Conservation (phyloP, 306 rosid genomes). For the Adenanthera pavonina region DNA sequence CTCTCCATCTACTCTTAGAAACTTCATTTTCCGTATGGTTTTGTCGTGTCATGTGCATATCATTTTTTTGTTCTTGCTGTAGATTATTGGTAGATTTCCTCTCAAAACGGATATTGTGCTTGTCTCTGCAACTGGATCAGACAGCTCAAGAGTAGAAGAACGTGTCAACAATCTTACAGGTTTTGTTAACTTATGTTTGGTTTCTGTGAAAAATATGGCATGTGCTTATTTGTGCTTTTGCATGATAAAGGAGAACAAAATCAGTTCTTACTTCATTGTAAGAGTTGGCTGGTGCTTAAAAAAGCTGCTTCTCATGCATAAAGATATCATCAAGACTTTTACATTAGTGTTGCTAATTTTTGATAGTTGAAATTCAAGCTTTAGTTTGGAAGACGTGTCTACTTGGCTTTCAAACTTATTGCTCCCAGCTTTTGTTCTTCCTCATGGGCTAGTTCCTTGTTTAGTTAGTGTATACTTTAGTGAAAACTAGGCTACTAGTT, state of each 20-base stretch:
- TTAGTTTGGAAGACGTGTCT: slow-evolving; percentile 37
- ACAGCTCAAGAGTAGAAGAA: slow-evolving; percentile 61
- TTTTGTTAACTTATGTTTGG: slow-evolving; percentile 35
- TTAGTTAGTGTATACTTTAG: slow-evolving; percentile 18
- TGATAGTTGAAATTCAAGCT: slow-evolving; percentile 30
- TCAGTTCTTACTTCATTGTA: slow-evolving; percentile 23
- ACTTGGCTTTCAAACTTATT: slow-evolving; percentile 30
- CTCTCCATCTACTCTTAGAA: slow-evolving; percentile 28
- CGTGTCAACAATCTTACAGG: slow-evolving; percentile 87
- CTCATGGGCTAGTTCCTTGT: slow-evolving; percentile 32
- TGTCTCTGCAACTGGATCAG: slow-evolving; percentile 70
- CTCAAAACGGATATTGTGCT: slow-evolving; percentile 73
- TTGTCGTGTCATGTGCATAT: slow-evolving; percentile 25
- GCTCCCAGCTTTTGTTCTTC: slow-evolving; percentile 31
- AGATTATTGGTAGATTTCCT: slow-evolving; percentile 85
- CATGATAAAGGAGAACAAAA: slow-evolving; percentile 5
- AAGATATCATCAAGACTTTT: slow-evolving; percentile 32
- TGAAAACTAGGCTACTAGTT: slow-evolving; percentile 26
- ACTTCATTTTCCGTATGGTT: slow-evolving; percentile 27
- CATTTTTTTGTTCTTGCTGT: slow-evolving; percentile 38
- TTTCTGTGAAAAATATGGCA: slow-evolving; percentile 27
- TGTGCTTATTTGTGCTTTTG: slow-evolving; percentile 32
- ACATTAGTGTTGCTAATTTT: slow-evolving; percentile 12
- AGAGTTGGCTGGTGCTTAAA: slow-evolving; percentile 35
- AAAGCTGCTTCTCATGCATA: slow-evolving; percentile 38